Conservation (phyloP, 192 early-diverging fungal genomes). For the Rhizophagus prolifer region DNA sequence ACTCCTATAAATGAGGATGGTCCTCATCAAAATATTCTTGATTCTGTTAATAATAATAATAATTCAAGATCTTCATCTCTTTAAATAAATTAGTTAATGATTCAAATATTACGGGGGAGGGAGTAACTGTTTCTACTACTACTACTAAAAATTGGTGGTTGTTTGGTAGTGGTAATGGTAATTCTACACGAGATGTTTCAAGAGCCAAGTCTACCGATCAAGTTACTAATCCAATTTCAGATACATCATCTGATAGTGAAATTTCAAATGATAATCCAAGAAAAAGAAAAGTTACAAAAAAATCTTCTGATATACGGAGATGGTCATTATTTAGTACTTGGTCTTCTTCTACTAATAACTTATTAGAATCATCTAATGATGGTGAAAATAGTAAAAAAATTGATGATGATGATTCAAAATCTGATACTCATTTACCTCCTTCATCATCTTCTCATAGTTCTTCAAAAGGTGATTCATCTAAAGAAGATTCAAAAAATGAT, state of each 20-base stretch:
- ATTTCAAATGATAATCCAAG: neutral
- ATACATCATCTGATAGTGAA: neutral
- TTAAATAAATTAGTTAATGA: too few species aligned
- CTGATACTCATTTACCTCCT: neutral
- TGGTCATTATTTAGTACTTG: slow-evolving; percentile 29
- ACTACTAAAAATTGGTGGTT: too few species aligned
- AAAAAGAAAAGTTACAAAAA: neutral
- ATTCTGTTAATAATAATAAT: too few species aligned
- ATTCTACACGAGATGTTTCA: too few species aligned
- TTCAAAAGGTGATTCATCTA: neutral
- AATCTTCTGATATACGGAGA: neutral
- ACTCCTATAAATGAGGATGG: too few species aligned
- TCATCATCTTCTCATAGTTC: neutral
- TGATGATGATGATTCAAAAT: neutral
- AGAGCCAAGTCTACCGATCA: too few species aligned
- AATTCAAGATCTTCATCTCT: too few species aligned
- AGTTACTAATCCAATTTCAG: neutral
- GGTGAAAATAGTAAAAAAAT: neutral
- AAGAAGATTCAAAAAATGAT: too few species aligned
- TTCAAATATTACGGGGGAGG: too few species aligned
- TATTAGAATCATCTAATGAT: neutral
- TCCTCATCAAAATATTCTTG: too few species aligned
- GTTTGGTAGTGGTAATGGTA: too few species aligned
- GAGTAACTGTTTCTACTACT: neutral
- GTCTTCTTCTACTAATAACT: slow-evolving; percentile 3